Evolutionary conservation across 345 rosid genomes (phyloP).

Genomic region (Stellera chamaejasme): DNA sequence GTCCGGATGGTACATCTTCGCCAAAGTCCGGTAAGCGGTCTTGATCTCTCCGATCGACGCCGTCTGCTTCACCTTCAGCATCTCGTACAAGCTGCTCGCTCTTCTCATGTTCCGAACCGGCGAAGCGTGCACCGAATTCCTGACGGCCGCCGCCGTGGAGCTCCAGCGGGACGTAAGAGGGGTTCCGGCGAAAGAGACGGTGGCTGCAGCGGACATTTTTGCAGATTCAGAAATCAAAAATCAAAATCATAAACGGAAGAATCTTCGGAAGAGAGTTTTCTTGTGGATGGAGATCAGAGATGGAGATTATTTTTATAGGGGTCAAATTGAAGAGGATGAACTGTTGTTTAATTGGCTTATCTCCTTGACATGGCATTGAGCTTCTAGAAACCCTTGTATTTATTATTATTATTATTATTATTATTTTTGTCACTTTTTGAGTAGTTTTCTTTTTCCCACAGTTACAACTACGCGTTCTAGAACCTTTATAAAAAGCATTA

Average conservation of each 20-base stretch:
- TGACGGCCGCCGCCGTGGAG: not conserved
- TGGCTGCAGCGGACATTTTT: not conserved
- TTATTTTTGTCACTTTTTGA: no score
- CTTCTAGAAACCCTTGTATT: no score
- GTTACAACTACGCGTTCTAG: no score
- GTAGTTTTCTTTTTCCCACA: no score
- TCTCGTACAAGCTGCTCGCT: slow-evolving; percentile 45
- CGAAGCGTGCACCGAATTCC: not conserved
- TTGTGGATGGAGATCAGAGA: no score
- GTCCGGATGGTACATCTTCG: slow-evolving; percentile 60
- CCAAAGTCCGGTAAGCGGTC: slow-evolving; percentile 56
- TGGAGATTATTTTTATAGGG: no score
- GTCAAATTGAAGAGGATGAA: no score
- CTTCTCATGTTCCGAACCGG: not conserved
- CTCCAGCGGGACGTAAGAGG: not conserved
- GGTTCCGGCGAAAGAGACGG: not conserved
- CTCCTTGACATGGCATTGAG: no score
- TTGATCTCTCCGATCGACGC: slow-evolving; percentile 61
- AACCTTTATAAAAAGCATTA: no score
- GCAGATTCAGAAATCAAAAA: not conserved
- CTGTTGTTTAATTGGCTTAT: no score
- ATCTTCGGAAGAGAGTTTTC: no score
- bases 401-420: no score
- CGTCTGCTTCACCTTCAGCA: slow-evolving; percentile 40
- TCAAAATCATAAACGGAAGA: not conserved